Conservation (phyloP, 78 protist genomes). For the Polysphondylium violaceum region DNA sequence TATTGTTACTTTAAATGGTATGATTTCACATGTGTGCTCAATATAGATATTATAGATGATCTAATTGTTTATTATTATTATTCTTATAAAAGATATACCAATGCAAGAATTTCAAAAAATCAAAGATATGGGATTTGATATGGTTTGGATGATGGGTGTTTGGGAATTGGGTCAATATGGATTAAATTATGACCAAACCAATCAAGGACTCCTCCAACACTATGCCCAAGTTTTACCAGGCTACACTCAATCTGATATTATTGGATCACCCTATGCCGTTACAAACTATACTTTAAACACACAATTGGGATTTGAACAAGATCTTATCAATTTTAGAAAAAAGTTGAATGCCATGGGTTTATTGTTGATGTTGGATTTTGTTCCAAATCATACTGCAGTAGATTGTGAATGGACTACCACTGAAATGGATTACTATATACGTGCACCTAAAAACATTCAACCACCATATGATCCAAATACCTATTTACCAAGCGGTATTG, state of each 20-base stretch:
- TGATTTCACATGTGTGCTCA: not conserved
- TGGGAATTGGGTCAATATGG: slow-evolving; percentile 91
- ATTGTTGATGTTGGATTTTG: slow-evolving; percentile 89
- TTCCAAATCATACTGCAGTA: slow-evolving; percentile 94
- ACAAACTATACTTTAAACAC: slow-evolving; percentile 85
- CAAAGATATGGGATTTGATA: slow-evolving; percentile 78
- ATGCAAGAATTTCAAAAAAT: slow-evolving; percentile 60
- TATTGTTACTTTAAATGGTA: not conserved
- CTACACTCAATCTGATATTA: slow-evolving; percentile 84
- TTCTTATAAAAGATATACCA: slow-evolving; percentile 61
- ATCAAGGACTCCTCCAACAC: slow-evolving; percentile 71
- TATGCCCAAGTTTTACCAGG: slow-evolving; percentile 83
- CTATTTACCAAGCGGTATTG: slow-evolving; percentile 88
- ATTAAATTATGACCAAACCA: slow-evolving; percentile 82
- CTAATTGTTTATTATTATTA: not conserved
- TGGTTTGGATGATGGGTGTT: slow-evolving; percentile 93
- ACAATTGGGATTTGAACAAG: slow-evolving; percentile 76
- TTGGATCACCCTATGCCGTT: slow-evolving; percentile 95
- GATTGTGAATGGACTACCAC: slow-evolving; percentile 71
- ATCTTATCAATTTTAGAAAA: slow-evolving; percentile 39
- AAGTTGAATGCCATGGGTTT: slow-evolving; percentile 82
- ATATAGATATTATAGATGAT: not conserved
- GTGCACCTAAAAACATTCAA: slow-evolving; percentile 59
- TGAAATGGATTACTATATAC: slow-evolving; percentile 73
- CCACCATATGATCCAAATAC: slow-evolving; percentile 82